Evolutionary conservation across 352 stramenopile genomes (phyloP).

Genomic region (Pythium plurisporium): DNA sequence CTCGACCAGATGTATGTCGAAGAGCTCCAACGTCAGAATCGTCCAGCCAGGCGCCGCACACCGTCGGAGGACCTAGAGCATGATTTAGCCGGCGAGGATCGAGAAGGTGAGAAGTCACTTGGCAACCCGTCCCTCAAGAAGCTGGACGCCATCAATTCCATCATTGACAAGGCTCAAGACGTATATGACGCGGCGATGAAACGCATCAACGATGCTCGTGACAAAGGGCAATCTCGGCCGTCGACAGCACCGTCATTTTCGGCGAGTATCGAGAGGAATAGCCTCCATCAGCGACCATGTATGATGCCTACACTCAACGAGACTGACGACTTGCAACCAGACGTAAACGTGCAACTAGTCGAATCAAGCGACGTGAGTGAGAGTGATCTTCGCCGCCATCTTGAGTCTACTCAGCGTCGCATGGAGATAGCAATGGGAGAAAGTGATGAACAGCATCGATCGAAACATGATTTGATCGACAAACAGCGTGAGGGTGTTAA

Average conservation of each 20-base stretch:
- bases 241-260: not conserved
- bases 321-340: not conserved
- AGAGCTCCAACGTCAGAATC: conserved; percentile 35
- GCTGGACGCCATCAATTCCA: conserved; percentile 57
- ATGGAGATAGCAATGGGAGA: conserved; percentile 48
- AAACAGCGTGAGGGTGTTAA: conserved; percentile 27
- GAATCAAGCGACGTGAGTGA: not conserved
- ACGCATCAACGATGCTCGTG: not conserved
- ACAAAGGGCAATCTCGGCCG: not conserved
- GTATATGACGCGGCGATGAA: conserved; percentile 15
- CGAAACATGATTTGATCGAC: conserved; percentile 27
- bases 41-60: not conserved
- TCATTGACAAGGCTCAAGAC: conserved; percentile 46
- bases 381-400: conserved; percentile 26
- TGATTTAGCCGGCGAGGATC: not conserved
- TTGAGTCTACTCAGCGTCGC: conserved; percentile 40
- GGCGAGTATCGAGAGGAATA: not conserved
- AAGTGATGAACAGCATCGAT: not conserved
- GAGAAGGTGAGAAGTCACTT: not conserved
- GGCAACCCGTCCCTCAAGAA: conserved; percentile 29
- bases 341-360: not conserved
- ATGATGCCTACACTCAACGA: conserved; percentile 14
- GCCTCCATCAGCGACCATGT: not conserved
- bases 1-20: conserved; percentile 52
- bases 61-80: not conserved